A percentile compares a stretch with the other conserved stretches of the same genome.
Evolutionary conservation across 768 basidiomycete genomes (phyloP).

Genomic region (Stropharia rugosoannulata): DNA sequence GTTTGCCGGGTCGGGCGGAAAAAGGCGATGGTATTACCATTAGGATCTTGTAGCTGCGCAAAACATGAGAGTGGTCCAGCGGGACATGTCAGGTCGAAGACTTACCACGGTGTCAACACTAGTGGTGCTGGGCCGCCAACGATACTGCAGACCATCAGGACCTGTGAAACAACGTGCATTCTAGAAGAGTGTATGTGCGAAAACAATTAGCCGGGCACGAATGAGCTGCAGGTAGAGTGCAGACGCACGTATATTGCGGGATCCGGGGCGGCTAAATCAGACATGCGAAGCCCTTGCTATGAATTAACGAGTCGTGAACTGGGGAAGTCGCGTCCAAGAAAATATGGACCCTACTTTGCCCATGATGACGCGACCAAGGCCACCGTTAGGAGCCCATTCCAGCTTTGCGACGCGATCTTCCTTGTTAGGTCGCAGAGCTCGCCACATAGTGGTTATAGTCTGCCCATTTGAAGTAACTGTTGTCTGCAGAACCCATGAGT

Average conservation of each 20-base stretch:
- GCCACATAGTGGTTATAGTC: constrained; percentile 76
- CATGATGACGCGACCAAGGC: constrained; percentile 81
- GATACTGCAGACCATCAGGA: constrained; percentile 78
- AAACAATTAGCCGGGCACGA: constrained; percentile 9
- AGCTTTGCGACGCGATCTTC: constrained; percentile 88
- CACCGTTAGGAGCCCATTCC: constrained; percentile 83
- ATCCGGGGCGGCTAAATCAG: constrained; percentile 76
- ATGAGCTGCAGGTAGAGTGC: constrained; percentile 9
- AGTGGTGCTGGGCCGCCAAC: constrained; percentile 71
- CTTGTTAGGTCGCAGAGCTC: constrained; percentile 78
- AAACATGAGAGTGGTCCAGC: constrained; percentile 14
- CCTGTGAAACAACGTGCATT: constrained; percentile 74
- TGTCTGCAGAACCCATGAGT: constrained; percentile 50
- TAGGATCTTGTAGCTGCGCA: constrained; percentile 68
- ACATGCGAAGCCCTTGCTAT: constrained; percentile 60
- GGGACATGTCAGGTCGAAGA: constrained; percentile 16
- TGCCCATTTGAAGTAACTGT: constrained; percentile 59
- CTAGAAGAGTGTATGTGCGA: constrained; percentile 29
- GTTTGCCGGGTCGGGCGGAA: constrained; percentile 77
- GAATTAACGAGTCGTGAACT: constrained; percentile 17
- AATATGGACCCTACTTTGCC: constrained; percentile 59
- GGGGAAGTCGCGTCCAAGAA: constrained; percentile 1
- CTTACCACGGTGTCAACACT: constrained; percentile 61
- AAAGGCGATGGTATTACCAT: constrained; percentile 71
- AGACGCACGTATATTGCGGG: constrained; percentile 50